These are phyloP conservation scores for Limtongia smithiae DNA, from an alignment of 805 yeast genomes.

Conservation along the genomic window DNA sequence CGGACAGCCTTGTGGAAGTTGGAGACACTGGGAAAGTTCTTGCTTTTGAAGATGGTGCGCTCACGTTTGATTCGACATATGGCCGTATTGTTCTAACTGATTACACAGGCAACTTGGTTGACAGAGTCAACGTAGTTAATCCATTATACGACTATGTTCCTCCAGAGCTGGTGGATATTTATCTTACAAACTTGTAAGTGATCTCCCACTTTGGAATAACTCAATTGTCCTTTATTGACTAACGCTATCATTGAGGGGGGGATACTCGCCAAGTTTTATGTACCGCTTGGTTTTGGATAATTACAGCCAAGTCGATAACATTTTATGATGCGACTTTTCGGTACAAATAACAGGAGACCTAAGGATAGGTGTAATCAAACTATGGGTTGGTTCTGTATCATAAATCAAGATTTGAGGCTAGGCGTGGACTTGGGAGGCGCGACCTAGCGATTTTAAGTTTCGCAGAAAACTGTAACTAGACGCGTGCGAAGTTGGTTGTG, in stretches of 20 bases:
- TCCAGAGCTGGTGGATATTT: constrained; percentile 91
- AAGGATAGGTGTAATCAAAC: no score
- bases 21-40: constrained; percentile 91
- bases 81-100: not conserved
- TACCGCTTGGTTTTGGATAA: constrained; percentile 94
- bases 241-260: constrained; percentile 50
- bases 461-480: no score
- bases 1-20: constrained; percentile 78
- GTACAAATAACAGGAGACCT: no score
- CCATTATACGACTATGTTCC: constrained; percentile 87
- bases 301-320: constrained; percentile 80
- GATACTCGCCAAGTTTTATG: constrained; percentile 92
- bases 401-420: no score
- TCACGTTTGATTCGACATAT: not conserved
- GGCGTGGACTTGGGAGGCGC: no score
- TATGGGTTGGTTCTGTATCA: no score
- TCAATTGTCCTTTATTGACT: not conserved
- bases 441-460: no score
- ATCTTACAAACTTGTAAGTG: constrained; percentile 74
- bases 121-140: constrained; percentile 75
- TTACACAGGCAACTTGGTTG: constrained; percentile 45
- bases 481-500: no score
- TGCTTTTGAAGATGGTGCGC: constrained; percentile 64
- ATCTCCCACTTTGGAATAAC: not conserved
- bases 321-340: constrained; percentile 42